Percentiles rank a stretch among this genome's conserved stretches.
Evolutionary conservation across 1,284 basidiomycete genomes (phyloP).

Genomic region (Trichosporon sp.): DNA sequence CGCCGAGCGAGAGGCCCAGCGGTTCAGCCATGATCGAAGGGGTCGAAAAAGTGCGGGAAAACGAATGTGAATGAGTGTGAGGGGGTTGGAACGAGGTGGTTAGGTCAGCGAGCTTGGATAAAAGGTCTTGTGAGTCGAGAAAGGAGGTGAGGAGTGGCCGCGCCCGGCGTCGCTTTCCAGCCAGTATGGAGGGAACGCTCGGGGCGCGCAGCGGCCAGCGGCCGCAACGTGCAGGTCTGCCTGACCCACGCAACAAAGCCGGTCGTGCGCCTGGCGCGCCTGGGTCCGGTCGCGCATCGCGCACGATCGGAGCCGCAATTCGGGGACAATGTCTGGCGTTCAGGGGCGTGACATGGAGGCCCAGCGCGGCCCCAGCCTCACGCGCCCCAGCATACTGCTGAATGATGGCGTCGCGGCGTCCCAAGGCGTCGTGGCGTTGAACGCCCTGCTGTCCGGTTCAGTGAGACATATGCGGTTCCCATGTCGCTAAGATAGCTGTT

Average conservation of each 20-base stretch:
- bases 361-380: neutral
- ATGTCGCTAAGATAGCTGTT: neutral
- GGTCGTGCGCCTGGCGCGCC: neutral
- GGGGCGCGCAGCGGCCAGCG: neutral
- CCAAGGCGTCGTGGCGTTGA: neutral
- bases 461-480: neutral
- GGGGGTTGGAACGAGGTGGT: neutral
- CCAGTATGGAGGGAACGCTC: neutral
- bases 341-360: neutral
- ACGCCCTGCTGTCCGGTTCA: neutral
- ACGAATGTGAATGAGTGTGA: conserved; percentile 5
- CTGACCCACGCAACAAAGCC: neutral
- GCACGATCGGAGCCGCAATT: neutral
- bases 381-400: no score
- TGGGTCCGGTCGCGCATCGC: no score
- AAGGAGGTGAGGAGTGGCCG: neutral
- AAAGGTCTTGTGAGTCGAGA: neutral
- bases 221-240: neutral
- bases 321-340: neutral
- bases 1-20: conserved; percentile 4
- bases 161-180: neutral
- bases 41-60: neutral
- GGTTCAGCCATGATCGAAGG: conserved; percentile 4
- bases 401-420: neutral
- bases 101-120: neutral